Evolutionary conservation across 1,284 basidiomycete species (phyloP), one percentile per base, ranked within the genome.

Genomic region (Mrakiaceae sp.): DNA sequence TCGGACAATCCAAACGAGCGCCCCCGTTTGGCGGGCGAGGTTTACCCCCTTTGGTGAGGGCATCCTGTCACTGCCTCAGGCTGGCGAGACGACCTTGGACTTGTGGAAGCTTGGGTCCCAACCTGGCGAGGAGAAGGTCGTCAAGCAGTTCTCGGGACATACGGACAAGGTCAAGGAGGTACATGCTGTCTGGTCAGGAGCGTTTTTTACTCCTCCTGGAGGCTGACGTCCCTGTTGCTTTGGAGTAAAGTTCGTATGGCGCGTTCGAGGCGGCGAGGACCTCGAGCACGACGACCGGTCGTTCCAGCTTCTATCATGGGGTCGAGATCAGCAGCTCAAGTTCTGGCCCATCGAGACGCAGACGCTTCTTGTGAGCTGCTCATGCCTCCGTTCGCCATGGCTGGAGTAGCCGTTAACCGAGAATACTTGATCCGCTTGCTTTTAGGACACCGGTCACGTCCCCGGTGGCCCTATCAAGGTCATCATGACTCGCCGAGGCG

Each of bases 231-330:
- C 27, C 27, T 2, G 27, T 27, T 27, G 27, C 27, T 27, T 27
- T 27, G 27, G 27, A 27, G 27, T 27, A 27, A 27, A 27, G 76
- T 99, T 96, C 72, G 93, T 99, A 2, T 98, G 96, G 93, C 80
- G 96, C 66, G 84, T 82, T 0, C 72, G 79, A 60, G 83, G 83
- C 55, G 79, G 78, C 0, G 70, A 76, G 10, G 76, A 81, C 73
- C 63, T 70, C 50, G 67, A 69, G 3, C 67, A 48, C 58, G 84
- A 85, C 64, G 82, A 84, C 72, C 81, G 84, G 8, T 85, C 88
- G 66, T 94, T 92, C 74, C 93, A 96, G 73, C 81, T 98, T 3
- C 90, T 98, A 60, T 98, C 94, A 0, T 98, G 94, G 95, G 90
- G 90, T 2, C 95, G 94, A 74, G 96, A 98, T 72, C 84, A 91